Evolutionary conservation across 169 alveolate species (phyloP).

Genomic region (Plasmodium ovale): DNA sequence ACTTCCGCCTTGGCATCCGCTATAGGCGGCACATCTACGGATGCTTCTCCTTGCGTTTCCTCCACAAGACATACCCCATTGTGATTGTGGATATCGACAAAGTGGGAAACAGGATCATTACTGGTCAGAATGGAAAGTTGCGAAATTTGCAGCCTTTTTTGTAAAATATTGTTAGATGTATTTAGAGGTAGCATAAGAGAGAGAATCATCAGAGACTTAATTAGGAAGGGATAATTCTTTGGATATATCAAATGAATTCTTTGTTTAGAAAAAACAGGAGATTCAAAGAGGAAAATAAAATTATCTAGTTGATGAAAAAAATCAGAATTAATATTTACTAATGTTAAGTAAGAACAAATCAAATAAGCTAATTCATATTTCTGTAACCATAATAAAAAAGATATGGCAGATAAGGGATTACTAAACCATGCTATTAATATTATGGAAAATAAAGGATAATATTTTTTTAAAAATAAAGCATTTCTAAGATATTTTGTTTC

Average conservation of each 20-base stretch:
- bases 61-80: constrained; percentile 12
- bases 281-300: constrained; percentile 82
- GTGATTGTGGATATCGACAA: constrained; percentile 43
- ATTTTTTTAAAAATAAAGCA: constrained; percentile 74
- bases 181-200: constrained; percentile 65
- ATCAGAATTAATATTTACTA: constrained; percentile 64
- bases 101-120: background rate
- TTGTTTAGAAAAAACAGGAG: constrained; percentile 83
- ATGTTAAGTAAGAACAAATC: constrained; percentile 50
- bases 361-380: constrained; percentile 81
- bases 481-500: constrained; percentile 82
- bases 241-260: constrained; percentile 85
- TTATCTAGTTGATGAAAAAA: constrained; percentile 80
- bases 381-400: constrained; percentile 85
- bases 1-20: background rate
- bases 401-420: constrained; percentile 80
- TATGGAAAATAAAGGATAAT: constrained; percentile 68
- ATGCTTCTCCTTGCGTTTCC: background rate
- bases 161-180: constrained; percentile 65
- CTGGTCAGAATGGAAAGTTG: constrained; percentile 52
- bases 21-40: background rate
- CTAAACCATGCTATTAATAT: constrained; percentile 81
- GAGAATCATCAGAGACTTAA: constrained; percentile 79
- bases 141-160: constrained; percentile 62
- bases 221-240: constrained; percentile 77